A percentile compares a stretch with the other conserved stretches of the same genome.
Evolutionary conservation across 2,329 filamentous ascomycete genomes (phyloP).

Genomic region (Trichophyton equinum): DNA sequence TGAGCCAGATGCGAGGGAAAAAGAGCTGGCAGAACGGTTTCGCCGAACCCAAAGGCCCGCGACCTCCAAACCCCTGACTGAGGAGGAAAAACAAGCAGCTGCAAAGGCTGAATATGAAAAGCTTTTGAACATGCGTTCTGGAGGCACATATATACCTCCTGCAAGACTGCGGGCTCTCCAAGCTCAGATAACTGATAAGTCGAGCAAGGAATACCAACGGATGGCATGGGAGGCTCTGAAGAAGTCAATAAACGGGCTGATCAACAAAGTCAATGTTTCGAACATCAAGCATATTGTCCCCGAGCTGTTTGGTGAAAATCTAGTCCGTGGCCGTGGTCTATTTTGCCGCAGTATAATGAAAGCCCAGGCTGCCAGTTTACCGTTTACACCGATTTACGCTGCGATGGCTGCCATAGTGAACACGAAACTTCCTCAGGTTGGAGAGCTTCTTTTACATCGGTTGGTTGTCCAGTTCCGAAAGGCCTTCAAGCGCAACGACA

Average conservation of each 20-base stretch:
- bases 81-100: constrained; percentile 74
- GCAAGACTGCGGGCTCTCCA: constrained; percentile 82
- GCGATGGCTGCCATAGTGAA: constrained; percentile 95
- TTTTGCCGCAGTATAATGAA: constrained; percentile 98
- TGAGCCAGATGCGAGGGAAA: constrained; percentile 40
- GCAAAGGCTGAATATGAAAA: constrained; percentile 91
- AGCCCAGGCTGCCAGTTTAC: constrained; percentile 86
- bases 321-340: constrained; percentile 77
- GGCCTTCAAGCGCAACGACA: constrained; percentile 91
- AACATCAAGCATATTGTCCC: constrained; percentile 98
- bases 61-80: constrained; percentile 45
- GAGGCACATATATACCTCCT: constrained; percentile 92
- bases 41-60: constrained; percentile 38
- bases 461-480: constrained; percentile 89
- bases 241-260: constrained; percentile 95
- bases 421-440: constrained; percentile 89
- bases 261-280: constrained; percentile 97
- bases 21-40: constrained; percentile 41
- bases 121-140: constrained; percentile 80
- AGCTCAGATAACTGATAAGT: constrained; percentile 93
- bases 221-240: constrained; percentile 99
- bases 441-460: constrained; percentile 75
- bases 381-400: constrained; percentile 92
- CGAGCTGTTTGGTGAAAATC: constrained; percentile 88
- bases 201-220: constrained; percentile 91